Conservation (phyloP, 2,329 filamentous ascomycete genomes). For the Pseudogymnoascus sp. region DNA sequence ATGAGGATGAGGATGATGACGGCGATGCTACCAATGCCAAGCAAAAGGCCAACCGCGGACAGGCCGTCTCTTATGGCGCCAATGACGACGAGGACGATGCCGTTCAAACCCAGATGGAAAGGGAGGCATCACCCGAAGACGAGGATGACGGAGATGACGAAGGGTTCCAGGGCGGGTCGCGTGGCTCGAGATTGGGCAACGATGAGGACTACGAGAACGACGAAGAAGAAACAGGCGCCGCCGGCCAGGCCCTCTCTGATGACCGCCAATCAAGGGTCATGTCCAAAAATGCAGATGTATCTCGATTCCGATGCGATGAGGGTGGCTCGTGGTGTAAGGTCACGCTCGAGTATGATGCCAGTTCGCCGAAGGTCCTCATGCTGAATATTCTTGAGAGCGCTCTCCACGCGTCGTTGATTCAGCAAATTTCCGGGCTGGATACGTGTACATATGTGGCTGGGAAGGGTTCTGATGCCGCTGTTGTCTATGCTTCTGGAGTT, state of each 20-base stretch:
- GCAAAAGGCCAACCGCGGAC: conserved; percentile 64
- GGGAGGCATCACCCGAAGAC: conserved; percentile 48
- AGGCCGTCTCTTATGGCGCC: conserved; percentile 81
- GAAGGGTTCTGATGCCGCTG: conserved; percentile 43
- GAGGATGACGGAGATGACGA: conserved; percentile 48
- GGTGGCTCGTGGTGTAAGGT: conserved; percentile 70
- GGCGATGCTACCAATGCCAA: conserved; percentile 70
- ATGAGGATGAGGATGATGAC: conserved; percentile 69
- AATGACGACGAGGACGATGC: conserved; percentile 87
- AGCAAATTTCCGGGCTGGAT: conserved; percentile 72
- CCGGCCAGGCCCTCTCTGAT: conserved; percentile 15
- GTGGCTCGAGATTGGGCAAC: conserved; percentile 23
- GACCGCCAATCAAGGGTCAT: conserved; percentile 56
- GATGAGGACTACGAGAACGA: conserved; percentile 31
- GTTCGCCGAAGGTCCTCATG: conserved; percentile 85
- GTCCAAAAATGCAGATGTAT: conserved; percentile 57
- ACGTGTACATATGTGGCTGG: conserved; percentile 59
- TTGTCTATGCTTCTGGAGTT: conserved; percentile 73
- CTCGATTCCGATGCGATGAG: conserved; percentile 73
- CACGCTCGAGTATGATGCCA: conserved; percentile 71
- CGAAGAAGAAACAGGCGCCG: conserved; percentile 22
- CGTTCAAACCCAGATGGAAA: conserved; percentile 56
- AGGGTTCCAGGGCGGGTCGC: conserved; percentile 43
- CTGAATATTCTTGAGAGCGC: conserved; percentile 81
- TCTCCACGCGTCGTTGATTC: conserved; percentile 70